Percentiles rank a stretch among this genome's conserved stretches.
phyloP scores from a whole-genome alignment of 2,329 filamentous ascomycete species.

The Phyllosticta paracitricarpa region DNA sequence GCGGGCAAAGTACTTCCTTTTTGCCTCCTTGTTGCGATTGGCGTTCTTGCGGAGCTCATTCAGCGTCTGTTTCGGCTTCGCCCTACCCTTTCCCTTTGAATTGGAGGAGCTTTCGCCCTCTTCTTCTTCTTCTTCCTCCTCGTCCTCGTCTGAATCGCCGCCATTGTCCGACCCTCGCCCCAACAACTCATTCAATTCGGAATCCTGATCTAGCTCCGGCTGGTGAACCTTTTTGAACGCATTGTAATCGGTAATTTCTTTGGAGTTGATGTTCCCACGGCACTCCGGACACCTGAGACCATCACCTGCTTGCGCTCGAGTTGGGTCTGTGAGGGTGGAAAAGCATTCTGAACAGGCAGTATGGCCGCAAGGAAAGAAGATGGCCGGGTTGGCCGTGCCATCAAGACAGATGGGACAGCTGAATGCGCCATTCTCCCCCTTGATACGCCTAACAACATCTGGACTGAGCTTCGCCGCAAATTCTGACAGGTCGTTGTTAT shows the following conservation, averaged over 20 bases:
- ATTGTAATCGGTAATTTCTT: slow-evolving; percentile 62
- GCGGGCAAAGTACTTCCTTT: slow-evolving; percentile 58
- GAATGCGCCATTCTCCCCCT: slow-evolving; percentile 44
- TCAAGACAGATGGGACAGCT: slow-evolving; percentile 82
- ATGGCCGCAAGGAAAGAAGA: slow-evolving; percentile 78
- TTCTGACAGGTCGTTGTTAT: slow-evolving; percentile 47
- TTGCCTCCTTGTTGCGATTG: slow-evolving; percentile 51
- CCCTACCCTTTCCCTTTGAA: slow-evolving; percentile 17
- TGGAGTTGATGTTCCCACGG: slow-evolving; percentile 54
- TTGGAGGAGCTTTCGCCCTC: slow-evolving; percentile 14
- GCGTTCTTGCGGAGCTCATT: slow-evolving; percentile 60
- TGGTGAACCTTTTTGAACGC: slow-evolving; percentile 62
- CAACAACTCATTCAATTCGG: slow-evolving; percentile 24
- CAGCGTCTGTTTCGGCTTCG: slow-evolving; percentile 35
- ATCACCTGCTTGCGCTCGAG: slow-evolving; percentile 47
- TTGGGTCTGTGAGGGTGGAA: slow-evolving; percentile 43
- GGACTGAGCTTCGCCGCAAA: slow-evolving; percentile 52
- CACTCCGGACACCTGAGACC: slow-evolving; percentile 65
- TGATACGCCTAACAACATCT: slow-evolving; percentile 59
- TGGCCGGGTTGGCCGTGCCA: slow-evolving; percentile 59
- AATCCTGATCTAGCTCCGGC: slow-evolving; percentile 32
- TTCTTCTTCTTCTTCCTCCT: slow-evolving; percentile 28
- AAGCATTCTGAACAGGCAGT: slow-evolving; percentile 71
- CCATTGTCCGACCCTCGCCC: slow-evolving; percentile 17
- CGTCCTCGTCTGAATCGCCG: slow-evolving; percentile 20